phyloP scores from a whole-genome alignment of 805 yeast genomes.

The Naumovozyma baii region DNA sequence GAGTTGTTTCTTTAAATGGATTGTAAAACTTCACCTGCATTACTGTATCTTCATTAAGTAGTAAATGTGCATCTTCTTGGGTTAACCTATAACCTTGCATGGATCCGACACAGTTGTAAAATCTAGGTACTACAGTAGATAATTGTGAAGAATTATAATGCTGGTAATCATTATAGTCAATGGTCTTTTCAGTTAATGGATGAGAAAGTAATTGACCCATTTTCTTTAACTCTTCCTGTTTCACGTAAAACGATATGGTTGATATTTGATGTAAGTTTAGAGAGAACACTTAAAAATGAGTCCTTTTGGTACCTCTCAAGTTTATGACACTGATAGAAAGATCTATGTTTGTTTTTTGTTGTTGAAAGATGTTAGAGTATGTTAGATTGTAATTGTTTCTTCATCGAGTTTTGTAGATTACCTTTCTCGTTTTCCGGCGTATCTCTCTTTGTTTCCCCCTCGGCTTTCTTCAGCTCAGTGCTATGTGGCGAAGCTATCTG shows the following conservation, averaged over 20 bases:
- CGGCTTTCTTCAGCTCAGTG: background rate
- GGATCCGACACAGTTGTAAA: conserved; percentile 53
- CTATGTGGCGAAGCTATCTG: background rate
- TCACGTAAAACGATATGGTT: background rate
- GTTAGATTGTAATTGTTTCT: too few relatives aligned
- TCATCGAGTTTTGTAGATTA: too few relatives aligned
- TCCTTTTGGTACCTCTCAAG: too few relatives aligned
- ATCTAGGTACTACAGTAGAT: conserved; percentile 28
- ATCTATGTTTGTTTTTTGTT: too few relatives aligned
- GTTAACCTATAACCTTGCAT: conserved; percentile 71
- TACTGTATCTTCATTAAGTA: conserved; percentile 36
- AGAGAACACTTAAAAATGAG: too few relatives aligned
- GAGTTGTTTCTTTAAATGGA: conserved; percentile 23
- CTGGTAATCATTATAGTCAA: conserved; percentile 35
- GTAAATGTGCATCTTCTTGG: conserved; percentile 69
- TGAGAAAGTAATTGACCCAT: conserved; percentile 75
- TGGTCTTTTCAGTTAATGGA: conserved; percentile 59
- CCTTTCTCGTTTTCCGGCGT: too few relatives aligned
- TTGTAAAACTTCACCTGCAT: conserved; percentile 27
- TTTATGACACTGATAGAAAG: too few relatives aligned
- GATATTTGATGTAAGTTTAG: too few relatives aligned
- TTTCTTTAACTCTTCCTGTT: background rate
- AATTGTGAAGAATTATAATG: conserved; percentile 12
- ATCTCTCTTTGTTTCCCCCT: too few relatives aligned
- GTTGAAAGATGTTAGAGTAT: too few relatives aligned